Conservation (phyloP, 805 yeast genomes). For the Starmerella geochares region DNA sequence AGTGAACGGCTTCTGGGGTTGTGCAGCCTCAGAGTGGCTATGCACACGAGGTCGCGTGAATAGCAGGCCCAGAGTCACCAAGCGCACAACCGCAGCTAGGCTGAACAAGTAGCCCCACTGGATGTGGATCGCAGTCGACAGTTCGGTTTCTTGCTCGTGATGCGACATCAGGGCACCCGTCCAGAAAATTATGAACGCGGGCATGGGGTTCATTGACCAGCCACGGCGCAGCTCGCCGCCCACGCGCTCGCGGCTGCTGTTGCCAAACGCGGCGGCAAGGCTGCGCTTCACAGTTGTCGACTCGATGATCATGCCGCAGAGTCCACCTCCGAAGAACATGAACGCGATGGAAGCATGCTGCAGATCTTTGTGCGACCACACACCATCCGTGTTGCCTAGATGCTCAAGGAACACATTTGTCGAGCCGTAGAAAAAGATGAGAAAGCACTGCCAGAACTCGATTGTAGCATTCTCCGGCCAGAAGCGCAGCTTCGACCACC, state of each 20-base stretch:
- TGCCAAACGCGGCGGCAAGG: constrained; percentile 22
- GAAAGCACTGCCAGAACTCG: constrained; percentile 72
- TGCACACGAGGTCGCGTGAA: constrained; percentile 27
- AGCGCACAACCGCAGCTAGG: constrained; percentile 70
- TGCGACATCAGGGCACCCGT: constrained; percentile 93
- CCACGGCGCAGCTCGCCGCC: constrained; percentile 23
- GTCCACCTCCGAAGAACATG: constrained; percentile 82
- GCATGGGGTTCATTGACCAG: constrained; percentile 87
- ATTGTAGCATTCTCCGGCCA: constrained; percentile 49
- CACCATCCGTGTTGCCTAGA: constrained; percentile 64
- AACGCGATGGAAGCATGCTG: constrained; percentile 89
- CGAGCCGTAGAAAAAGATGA: constrained; percentile 78
- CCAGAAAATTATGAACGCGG: constrained; percentile 87
- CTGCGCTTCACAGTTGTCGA: constrained; percentile 31
- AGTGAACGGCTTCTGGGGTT: constrained; percentile 70
- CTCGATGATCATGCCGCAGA: constrained; percentile 81
- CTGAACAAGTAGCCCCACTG: constrained; percentile 89
- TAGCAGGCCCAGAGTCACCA: constrained; percentile 50
- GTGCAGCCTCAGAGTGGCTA: constrained; percentile 27
- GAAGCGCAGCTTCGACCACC: constrained; percentile 6
- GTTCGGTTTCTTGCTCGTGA: constrained; percentile 72
- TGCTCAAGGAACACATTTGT: constrained; percentile 90
- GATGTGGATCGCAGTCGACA: constrained; percentile 69
- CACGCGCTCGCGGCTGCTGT: neutral
- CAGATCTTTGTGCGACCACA: constrained; percentile 80